Base-by-base conservation (phyloP, 768 basidiomycete species). In the Epithele typhae region DNA sequence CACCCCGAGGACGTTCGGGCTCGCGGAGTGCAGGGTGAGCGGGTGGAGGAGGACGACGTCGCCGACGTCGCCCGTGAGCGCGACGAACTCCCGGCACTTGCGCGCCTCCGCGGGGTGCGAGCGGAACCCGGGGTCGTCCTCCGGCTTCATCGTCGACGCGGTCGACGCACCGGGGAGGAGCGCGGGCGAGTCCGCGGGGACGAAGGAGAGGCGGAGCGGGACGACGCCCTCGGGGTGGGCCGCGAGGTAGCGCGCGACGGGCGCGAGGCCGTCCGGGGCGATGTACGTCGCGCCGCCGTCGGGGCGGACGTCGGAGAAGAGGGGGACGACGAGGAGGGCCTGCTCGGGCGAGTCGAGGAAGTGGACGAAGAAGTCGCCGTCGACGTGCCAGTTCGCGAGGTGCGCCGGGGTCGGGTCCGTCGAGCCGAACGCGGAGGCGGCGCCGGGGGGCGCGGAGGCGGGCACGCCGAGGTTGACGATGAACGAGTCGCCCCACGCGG, bases 281-380 rank as follows among this genome's bases (percentile, higher is more conserved):
- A 83, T 80, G 66, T 73, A 75, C 2, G 81, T 83, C 1, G 73
- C 81, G 23, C 81, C 82, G 11, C 78, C 81, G 17, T 68, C 59
- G 6, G 73, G 71, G 35, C 62, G 53, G 60, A 84, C 81, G 43
- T 81, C 73, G 23, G 77, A 73, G 59, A 74, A 83, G 39, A 83
- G 68, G 2, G 80, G 80, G 45, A 81, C 80, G 18, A 80, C 78
- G 43, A 82, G 70, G 24, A 82, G 65, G 5, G 73, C 81, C 63
- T 82, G 81, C 59, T 83, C 81, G 3, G 77, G 79, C 18, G 80
- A 82, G 57, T 82, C 81, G 42, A 84, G 73, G 58, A 72, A 84
- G 60, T 79, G 78, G 22, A 77, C 70, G 59, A 79, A 81, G 57
- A 78, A 79, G 53, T 79, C 77, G 15, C 77, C 79, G 54, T 79